Evolutionary conservation across 106 monocot genomes (phyloP), one percentile per base, ranked within the genome.

Genomic region (Dendrobium catenatum): DNA sequence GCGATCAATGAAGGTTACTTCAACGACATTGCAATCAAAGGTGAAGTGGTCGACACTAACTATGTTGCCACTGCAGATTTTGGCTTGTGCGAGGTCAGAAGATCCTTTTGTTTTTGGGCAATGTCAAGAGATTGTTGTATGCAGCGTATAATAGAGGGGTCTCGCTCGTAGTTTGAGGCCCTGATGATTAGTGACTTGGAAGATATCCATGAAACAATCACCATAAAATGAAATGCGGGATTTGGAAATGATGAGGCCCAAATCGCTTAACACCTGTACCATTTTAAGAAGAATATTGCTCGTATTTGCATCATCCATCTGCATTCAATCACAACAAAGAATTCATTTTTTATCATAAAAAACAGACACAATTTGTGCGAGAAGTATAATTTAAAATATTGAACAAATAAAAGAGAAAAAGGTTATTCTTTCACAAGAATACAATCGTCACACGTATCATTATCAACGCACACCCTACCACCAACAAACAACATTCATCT

Each of bases 131-230:
- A n/a, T 37, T 73, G 17, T 20, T 87, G 56, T 79, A 92, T 84
- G 85, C 72, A 79, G 46, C 85, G 84, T 66, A 92, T 64, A 68
- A 84, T 42, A 46, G 59, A 48, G 19, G 49, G 33, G 75, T 89
- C 89, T 48, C 75, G 80, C 89, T 48, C 75, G 78, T 78, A 92
- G 83, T 75, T 92, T 92, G 85, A 73, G 56, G 64, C 87, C 87
- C 9, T 47, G 47, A 66, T 80, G 87, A 70, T 89, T 87, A 64
- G 85, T 87, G 42, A 92, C 89, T 79, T 91, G 87, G 78, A 91
- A 91, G 78, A 89, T 87, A 83, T 88, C 89, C 89, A 91, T 91
- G 87, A 89, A 87, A 85, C 89, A 91, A 46, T 76, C 85, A 18
- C 89, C 89, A 44, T 91, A 89, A 1, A 89, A 91, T 29, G 92